Conservation (phyloP, 371 early-diverging fungal species). For the Dichotomocladium elegans region DNA sequence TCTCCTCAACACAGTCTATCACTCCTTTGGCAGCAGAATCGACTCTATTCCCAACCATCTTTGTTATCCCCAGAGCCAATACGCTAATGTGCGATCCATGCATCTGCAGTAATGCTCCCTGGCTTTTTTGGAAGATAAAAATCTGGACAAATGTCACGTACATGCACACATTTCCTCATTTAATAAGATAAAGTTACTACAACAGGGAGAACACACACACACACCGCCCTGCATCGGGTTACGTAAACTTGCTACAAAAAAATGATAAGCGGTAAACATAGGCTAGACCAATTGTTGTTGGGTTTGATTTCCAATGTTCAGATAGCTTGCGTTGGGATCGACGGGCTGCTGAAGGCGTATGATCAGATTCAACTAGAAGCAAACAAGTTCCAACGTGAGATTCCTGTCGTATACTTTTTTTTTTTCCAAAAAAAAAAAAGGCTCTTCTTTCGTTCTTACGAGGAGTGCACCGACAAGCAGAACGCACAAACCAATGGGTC, state of each 20-base stretch:
- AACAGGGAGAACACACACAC: too few species aligned
- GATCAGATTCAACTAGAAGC: conserved; percentile 15
- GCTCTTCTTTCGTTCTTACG: conserved; percentile 45
- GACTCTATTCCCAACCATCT: conserved; percentile 47
- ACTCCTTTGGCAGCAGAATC: conserved; percentile 27
- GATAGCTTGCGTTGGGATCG: conserved; percentile 4
- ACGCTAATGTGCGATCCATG: conserved; percentile 41
- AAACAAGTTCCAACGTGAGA: background rate
- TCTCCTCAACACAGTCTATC: conserved; percentile 36
- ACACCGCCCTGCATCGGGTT: too few species aligned
- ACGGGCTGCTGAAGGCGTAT: conserved; percentile 8
- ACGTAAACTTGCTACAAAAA: too few species aligned
- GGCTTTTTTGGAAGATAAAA: too few species aligned
- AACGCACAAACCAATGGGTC: conserved; percentile 80
- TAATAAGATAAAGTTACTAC: too few species aligned
- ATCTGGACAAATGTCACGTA: too few species aligned
- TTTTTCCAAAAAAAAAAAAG: too few species aligned
- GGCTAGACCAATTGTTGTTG: background rate
- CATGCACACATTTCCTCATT: too few species aligned
- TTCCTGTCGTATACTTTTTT: too few species aligned
- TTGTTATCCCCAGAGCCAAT: conserved; percentile 44
- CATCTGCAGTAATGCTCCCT: background rate
- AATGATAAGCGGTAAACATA: too few species aligned
- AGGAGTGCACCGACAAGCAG: conserved; percentile 75
- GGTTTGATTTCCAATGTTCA: conserved; percentile 13